These are phyloP conservation scores for Irpex rosettiformis DNA, from an alignment of 1,284 basidiomycete species.

Conservation along the genomic window DNA sequence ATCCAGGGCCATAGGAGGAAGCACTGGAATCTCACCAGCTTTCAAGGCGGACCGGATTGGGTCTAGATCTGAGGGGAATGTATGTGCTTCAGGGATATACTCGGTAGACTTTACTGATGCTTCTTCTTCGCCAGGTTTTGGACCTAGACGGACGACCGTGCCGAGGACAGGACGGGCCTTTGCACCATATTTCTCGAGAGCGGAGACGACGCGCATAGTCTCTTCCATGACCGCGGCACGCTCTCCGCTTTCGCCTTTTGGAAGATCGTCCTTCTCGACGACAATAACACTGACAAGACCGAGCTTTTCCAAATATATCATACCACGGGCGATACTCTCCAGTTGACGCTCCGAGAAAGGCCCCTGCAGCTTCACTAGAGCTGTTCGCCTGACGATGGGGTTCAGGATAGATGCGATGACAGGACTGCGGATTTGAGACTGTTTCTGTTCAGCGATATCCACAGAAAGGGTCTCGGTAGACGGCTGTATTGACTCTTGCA, in stretches of 20 bases:
- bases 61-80: constrained; percentile 71
- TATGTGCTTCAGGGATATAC: constrained; percentile 69
- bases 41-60: constrained; percentile 86
- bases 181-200: constrained; percentile 83
- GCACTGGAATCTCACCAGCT: constrained; percentile 93
- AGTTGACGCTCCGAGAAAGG: constrained; percentile 96
- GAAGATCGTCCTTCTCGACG: constrained; percentile 83
- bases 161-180: constrained; percentile 86
- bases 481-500: neutral
- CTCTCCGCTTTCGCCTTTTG: constrained; percentile 64
- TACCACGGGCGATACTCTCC: constrained; percentile 88
- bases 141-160: constrained; percentile 81
- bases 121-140: constrained; percentile 56
- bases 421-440: constrained; percentile 36
- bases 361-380: constrained; percentile 95
- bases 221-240: constrained; percentile 62
- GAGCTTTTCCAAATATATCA: constrained; percentile 94
- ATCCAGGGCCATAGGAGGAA: constrained; percentile 93
- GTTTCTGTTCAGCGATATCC: constrained; percentile 22
- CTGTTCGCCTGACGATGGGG: constrained; percentile 80
- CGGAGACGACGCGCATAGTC: constrained; percentile 81
- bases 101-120: constrained; percentile 24
- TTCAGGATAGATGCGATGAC: constrained; percentile 83
- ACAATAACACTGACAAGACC: constrained; percentile 95
- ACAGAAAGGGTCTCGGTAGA: constrained; percentile 17